Percentiles rank a stretch among this genome's conserved stretches.
These are phyloP conservation scores for Wallacemonas sp. DNA, from an alignment of 208 protist species.

Conservation along the genomic window DNA sequence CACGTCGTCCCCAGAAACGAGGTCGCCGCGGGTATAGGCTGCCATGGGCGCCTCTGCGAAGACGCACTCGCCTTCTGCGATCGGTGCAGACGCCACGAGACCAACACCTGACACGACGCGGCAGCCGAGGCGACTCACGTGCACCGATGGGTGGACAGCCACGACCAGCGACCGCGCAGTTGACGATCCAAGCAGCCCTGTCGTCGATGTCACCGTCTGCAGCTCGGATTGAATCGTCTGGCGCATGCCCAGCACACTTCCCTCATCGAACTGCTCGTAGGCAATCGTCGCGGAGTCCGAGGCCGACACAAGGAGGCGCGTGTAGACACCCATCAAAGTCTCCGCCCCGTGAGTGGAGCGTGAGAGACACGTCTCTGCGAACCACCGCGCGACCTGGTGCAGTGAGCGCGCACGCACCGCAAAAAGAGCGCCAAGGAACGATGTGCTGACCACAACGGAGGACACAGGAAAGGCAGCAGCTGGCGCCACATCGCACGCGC, in stretches of 20 bases:
- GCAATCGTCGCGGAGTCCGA: constrained; percentile 9
- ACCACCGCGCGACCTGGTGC: not conserved
- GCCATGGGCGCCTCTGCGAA: constrained; percentile 24
- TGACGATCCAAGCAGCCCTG: no score
- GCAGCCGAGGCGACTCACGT: constrained; percentile 29
- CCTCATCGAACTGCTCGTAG: not conserved
- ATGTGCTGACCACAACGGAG: not conserved
- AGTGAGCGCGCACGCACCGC: not conserved
- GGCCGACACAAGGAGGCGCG: not conserved
- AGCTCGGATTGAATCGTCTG: not conserved
- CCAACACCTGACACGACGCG: constrained; percentile 39
- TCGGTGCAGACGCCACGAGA: constrained; percentile 28
- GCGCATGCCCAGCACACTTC: not conserved
- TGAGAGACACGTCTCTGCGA: not conserved
- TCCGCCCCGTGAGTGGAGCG: not conserved
- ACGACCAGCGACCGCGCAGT: no score
- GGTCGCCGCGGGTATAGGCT: not conserved
- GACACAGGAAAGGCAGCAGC: not conserved
- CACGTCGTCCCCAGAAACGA: no score
- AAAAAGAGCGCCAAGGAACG: not conserved
- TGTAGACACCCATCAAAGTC: not conserved
- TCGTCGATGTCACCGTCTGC: no score
- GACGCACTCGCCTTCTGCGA: constrained; percentile 46
- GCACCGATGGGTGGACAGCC: constrained; percentile 29
- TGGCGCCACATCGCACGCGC: not conserved